Evolutionary conservation across 768 basidiomycete genomes (phyloP), one percentile per base, ranked within the genome.

Genomic region (Mrakia gelida): DNA sequence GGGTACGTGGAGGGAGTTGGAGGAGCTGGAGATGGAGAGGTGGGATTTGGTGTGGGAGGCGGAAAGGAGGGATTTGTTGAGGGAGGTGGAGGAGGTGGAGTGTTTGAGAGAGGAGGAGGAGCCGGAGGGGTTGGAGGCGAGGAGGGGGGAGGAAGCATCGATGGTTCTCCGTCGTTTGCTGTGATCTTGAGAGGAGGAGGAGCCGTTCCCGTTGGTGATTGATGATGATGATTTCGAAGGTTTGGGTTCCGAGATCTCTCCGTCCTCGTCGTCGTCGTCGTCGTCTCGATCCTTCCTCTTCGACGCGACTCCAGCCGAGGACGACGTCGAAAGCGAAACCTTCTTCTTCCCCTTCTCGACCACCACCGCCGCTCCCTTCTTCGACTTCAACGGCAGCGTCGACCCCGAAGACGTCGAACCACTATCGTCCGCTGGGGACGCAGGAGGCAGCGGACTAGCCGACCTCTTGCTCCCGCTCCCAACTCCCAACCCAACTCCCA

Each of bases 111-210:
- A 28, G 30, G 63, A 65, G 23, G 34, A 32, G 10, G 34, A 34
- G 16, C 6, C 0, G 41, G 67, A 41, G 41, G 67, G 16, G 23
- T 41, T 41, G 21, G 32, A 2, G 3, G 23, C 23, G 67, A 21
- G 30, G 18, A 30, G 65, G 34, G 15, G 15, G n/a, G 30, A 41
- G 18, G 67, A 38, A n/a, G 67, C 41, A 43, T 70, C 67, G 67
- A 70, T 70, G 21, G 67, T 70, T 26, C 26, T 41, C 13, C 67
- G 67, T 10, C 67, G 67, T 70, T 70, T 70, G 67, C 26, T 70
- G 26, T 45, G 18, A 9, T 43, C 67, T 41, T 65, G 28, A 30
- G 63, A 65, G 30, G 65, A 65, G 3, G 34, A 21, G 26, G 23
- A 45, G 26, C 59, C 59, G 59, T 59, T 59, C 7, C 59, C 59